Base-by-base conservation (phyloP, 140 eudicot species). In the Bidens hawaiensis region DNA sequence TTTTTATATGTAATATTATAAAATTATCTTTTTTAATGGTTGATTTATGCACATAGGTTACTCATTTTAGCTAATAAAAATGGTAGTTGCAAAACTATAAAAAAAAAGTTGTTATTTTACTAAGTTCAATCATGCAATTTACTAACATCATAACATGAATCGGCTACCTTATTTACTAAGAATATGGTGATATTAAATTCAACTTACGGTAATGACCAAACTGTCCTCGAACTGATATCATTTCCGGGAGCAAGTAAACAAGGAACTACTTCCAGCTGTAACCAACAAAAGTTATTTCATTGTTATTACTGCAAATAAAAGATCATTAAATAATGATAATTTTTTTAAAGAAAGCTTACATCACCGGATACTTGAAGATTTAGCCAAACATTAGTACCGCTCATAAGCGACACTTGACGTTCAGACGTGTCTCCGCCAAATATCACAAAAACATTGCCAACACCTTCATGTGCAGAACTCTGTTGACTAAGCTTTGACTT, bases 381-480 rank as follows among this genome's bases (percentile, higher is more conserved):
- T 62, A 90, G 86, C 97, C 95, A 90, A 65, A 90, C 95, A 68
- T 90, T 90, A 24, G 97, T 90, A 56, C 97, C 97, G 61, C 97
- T 90, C 97, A 90, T 90, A 41, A 90, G 95, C 28, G 97, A 90
- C 60, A 90, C 97, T 76, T 90, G 97, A 41, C 97, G 86, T 63
- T 90, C 97, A 16, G 97, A 90, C 22, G 97, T 83, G 77, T 83
- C 89, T 48, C 97, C 95, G 25, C 97, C 97, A 75, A 90, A 90
- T 64, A 90, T 79, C 26, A 90, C 94, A 76, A 76, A 90, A 51
- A 84, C 94, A 67, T 90, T 90, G 15, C 50, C 72, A 64, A 18
- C 61, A 62, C 57, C 57, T 57, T 71, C 70, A 22, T 50, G 33
- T 69, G 67, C 40, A 48, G 80, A 43, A 40, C 56, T 12, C 24